Evolutionary conservation across 2,329 filamentous ascomycete species (phyloP).

Genomic region (Cordyceps tenuipes): DNA sequence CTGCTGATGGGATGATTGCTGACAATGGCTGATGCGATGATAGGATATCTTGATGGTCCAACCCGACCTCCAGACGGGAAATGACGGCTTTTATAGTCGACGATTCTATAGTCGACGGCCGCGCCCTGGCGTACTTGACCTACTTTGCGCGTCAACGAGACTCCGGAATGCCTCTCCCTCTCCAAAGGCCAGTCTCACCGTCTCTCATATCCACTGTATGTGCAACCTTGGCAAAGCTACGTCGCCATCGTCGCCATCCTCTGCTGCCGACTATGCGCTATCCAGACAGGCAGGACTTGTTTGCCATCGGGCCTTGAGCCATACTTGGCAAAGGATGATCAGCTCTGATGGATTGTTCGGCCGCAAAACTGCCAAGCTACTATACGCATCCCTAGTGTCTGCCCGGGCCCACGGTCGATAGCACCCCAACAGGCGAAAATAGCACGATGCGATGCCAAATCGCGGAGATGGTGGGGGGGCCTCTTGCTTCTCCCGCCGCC

Average conservation of each 20-base stretch:
- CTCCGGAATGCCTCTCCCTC: neutral
- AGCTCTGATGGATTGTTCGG: neutral
- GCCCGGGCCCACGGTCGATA: neutral
- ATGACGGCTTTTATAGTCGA: constrained; percentile 1
- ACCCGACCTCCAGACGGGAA: neutral
- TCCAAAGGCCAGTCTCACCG: neutral
- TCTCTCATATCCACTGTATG: neutral
- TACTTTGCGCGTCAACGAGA: neutral
- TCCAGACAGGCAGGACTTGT: neutral
- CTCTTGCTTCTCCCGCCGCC: neutral
- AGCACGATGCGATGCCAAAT: neutral
- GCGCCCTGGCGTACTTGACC: neutral
- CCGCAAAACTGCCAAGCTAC: neutral
- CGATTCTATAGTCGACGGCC: neutral
- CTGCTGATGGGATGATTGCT: neutral
- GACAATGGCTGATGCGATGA: neutral
- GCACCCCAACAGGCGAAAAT: neutral
- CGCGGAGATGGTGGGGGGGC: neutral
- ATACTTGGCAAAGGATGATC: neutral
- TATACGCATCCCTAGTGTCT: neutral
- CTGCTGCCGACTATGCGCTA: neutral
- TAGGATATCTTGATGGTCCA: neutral
- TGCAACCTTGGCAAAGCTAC: neutral
- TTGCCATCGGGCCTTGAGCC: neutral
- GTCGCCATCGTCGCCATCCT: neutral